Evolutionary conservation across 2,329 filamentous ascomycete genomes (phyloP).

Genomic region (Dactylellina leptospora): DNA sequence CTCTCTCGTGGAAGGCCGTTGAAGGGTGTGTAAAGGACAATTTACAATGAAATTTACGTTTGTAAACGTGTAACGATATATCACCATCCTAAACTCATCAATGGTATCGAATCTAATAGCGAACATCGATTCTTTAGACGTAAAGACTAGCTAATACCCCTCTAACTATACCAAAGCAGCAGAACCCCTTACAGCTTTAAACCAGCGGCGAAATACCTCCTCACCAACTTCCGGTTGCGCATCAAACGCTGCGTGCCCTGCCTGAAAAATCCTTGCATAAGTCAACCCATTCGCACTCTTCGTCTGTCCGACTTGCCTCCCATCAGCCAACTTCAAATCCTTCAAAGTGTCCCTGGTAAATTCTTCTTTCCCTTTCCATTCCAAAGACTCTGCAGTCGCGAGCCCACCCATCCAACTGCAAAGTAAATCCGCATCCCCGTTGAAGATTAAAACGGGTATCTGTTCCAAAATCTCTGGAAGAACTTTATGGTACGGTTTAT

Average conservation of each 20-base stretch:
- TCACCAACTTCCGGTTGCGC: constrained; percentile 89
- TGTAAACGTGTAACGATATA: too few species aligned
- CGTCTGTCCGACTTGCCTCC: constrained; percentile 73
- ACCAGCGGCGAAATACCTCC: constrained; percentile 94
- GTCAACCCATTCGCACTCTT: constrained; percentile 94
- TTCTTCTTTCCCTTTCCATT: constrained; percentile 85
- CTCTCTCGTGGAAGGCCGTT: too few species aligned
- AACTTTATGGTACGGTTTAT: constrained; percentile 94
- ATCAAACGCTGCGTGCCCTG: constrained; percentile 96
- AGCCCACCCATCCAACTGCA: constrained; percentile 99
- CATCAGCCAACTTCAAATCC: constrained; percentile 71
- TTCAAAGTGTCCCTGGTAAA: constrained; percentile 77
- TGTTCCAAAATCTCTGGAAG: constrained; percentile 85
- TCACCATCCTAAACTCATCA: too few species aligned
- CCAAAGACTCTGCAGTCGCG: constrained; percentile 90
- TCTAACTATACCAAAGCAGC: too few species aligned
- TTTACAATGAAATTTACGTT: too few species aligned
- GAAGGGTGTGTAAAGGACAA: too few species aligned
- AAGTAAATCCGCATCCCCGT: constrained; percentile 86
- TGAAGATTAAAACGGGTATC: constrained; percentile 94
- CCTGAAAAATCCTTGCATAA: constrained; percentile 86
- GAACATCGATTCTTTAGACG: too few species aligned
- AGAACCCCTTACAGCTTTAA: constrained; percentile 64
- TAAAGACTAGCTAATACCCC: too few species aligned
- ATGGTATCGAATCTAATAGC: too few species aligned